phyloP scores from a whole-genome alignment of 176 grass and related monocot genomes.

The Bonia amplexicaulis region DNA sequence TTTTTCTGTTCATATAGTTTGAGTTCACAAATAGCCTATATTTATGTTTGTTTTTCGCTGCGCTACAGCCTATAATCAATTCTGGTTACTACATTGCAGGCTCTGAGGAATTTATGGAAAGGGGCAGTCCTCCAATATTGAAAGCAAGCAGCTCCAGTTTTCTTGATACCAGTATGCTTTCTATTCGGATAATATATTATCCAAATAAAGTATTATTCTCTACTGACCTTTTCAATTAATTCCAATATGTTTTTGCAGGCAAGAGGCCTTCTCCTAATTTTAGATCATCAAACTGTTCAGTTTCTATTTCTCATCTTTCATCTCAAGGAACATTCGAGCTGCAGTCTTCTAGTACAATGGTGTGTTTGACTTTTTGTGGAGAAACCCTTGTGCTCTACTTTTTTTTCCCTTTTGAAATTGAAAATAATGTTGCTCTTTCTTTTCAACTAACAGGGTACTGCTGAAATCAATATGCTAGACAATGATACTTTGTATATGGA shows the following conservation, averaged over 20 bases:
- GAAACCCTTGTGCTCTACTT: neutral
- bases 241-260: slow-evolving; percentile 19
- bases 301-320: slow-evolving; percentile 24
- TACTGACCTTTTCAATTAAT: slow-evolving; percentile 10
- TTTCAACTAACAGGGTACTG: slow-evolving; percentile 41
- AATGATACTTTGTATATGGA: slow-evolving; percentile 19
- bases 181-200: slow-evolving; percentile 21
- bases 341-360: slow-evolving; percentile 40
- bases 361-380: slow-evolving; percentile 22
- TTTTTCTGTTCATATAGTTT: slow-evolving; percentile 24
- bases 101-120: slow-evolving; percentile 24
- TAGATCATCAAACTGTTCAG: neutral
- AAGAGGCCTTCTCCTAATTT: neutral
- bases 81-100: neutral
- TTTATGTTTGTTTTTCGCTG: neutral
- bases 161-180: slow-evolving; percentile 33
- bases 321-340: slow-evolving; percentile 33
- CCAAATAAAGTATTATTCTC: neutral
- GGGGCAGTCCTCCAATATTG: slow-evolving; percentile 19
- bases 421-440: neutral
- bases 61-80: neutral
- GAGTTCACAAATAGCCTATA: neutral
- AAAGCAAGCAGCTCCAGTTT: slow-evolving; percentile 26
- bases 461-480: slow-evolving; percentile 28
- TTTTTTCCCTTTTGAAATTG: neutral